Evolutionary conservation across 2,329 filamentous ascomycete species (phyloP), one percentile per base, ranked within the genome.

Genomic region (Dactylonectria macrodidyma): DNA sequence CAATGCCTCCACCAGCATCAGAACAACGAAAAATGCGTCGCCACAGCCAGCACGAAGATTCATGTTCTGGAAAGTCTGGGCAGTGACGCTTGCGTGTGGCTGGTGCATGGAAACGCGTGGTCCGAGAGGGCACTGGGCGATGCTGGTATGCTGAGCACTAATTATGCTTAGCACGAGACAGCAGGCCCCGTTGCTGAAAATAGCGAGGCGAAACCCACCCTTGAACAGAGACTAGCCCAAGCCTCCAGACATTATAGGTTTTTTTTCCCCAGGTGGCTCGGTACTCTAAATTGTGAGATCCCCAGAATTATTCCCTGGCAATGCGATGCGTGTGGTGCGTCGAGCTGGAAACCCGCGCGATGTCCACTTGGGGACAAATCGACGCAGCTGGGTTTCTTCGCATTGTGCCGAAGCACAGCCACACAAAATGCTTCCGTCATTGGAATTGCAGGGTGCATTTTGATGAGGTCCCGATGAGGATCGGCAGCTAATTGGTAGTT

Each of bases 401-500:
- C 41, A n/a, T 44, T 44, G 41, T 24, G 51, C 33, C 51, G n/a
- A 52, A 8, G 24, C 50, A 52, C 50, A 52, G 50, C 50, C 50
- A 36, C 50, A 33, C 7, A 3, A 30, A 4, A 19, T 10, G 22
- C 46, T 11, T 11, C 46, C 24, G 48, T 52, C 26, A n/a, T 34
- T 22, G 52, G 34, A 41, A 38, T 56, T n/a, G 9, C 16, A 30
- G 26, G 26, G 26, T 30, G 26, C 26, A 4, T 30, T 30, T 30
- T 30, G 26, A 30, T n/a, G 46, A 9, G 46, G 14, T 16, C 34
- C 36, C 54, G 54, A 57, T 41, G 36, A 22, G n/a, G 51, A 54
- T 54, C 51, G 22, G 33, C 51, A n/a, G 33, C 51, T 54, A 36
- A n/a, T 7, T 19, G 30, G n/a, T 30, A 30, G 26, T 7, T 30